Evolutionary conservation across 176 grass and related monocot genomes (phyloP).

Genomic region (Aegilops umbellulata): DNA sequence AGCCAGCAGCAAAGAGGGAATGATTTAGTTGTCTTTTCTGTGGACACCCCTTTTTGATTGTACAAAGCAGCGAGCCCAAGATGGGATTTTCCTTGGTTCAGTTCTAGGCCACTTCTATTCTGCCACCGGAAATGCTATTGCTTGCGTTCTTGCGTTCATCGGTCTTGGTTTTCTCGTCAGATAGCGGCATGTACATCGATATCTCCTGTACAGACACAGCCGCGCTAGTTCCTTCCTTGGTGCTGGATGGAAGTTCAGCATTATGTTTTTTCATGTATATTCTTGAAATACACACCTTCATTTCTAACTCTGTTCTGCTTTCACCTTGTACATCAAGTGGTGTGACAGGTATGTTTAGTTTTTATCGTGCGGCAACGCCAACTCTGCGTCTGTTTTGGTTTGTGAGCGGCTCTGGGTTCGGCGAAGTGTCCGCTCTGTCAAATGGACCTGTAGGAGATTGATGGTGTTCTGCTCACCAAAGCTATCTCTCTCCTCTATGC

Average conservation of each 20-base stretch:
- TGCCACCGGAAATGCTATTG: neutral
- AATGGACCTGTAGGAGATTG: too few species aligned
- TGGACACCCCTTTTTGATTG: neutral
- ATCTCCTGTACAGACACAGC: neutral
- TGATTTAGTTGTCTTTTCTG: slow-evolving; percentile 16
- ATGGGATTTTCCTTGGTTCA: neutral
- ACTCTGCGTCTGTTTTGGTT: neutral
- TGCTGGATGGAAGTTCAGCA: neutral
- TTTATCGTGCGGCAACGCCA: neutral
- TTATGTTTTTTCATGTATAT: neutral
- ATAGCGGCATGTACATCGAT: neutral
- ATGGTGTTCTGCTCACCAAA: too few species aligned
- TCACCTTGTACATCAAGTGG: neutral
- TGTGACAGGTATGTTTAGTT: neutral
- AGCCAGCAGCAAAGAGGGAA: slow-evolving; percentile 47
- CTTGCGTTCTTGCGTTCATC: neutral
- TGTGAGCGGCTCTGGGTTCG: too few species aligned
- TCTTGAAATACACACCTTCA: neutral
- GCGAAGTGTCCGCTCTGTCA: too few species aligned
- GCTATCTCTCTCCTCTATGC: too few species aligned
- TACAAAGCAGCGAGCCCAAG: neutral
- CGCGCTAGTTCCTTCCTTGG: neutral
- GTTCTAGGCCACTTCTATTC: neutral
- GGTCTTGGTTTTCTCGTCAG: neutral
- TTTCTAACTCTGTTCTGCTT: neutral